Evolutionary conservation across 345 rosid species (phyloP).

Genomic region (Eutrema yunnanense): DNA sequence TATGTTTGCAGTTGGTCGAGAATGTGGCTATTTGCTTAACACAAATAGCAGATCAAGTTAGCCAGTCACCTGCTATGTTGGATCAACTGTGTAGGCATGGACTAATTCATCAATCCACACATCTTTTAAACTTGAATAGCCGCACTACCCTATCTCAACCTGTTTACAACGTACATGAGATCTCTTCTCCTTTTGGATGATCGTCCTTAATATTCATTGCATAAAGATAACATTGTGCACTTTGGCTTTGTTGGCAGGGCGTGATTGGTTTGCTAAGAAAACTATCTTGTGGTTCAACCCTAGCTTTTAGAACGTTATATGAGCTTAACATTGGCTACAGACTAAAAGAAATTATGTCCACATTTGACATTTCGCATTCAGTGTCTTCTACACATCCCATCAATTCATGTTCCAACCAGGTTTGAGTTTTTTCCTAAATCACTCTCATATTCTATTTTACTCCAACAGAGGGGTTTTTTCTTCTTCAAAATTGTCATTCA

Average conservation of each 20-base stretch:
- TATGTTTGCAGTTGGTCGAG: slow-evolving; percentile 69
- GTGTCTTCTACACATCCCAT: slow-evolving; percentile 49
- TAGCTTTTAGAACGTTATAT: slow-evolving; percentile 66
- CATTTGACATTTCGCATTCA: slow-evolving; percentile 64
- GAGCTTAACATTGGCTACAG: slow-evolving; percentile 72
- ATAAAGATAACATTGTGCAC: background rate
- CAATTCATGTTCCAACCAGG: slow-evolving; percentile 76
- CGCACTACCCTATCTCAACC: slow-evolving; percentile 76
- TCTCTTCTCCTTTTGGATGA: slow-evolving; percentile 10
- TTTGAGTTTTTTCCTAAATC: slow-evolving; percentile 21
- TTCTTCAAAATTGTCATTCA: background rate
- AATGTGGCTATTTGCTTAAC: slow-evolving; percentile 73
- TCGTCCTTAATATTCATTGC: background rate
- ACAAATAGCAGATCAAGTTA: slow-evolving; percentile 65
- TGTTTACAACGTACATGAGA: slow-evolving; percentile 56
- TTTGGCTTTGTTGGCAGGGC: slow-evolving; percentile 52
- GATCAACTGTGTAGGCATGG: slow-evolving; percentile 78
- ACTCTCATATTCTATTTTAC: background rate
- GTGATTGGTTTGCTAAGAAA: slow-evolving; percentile 81
- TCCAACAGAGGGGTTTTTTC: background rate
- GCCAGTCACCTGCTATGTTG: slow-evolving; percentile 59
- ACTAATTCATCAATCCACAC: slow-evolving; percentile 57
- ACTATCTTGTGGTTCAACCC: slow-evolving; percentile 61
- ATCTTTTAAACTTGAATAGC: slow-evolving; percentile 59
- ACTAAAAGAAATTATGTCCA: slow-evolving; percentile 71